These are phyloP conservation scores for Cantharellus cinnabarinus DNA, from an alignment of 768 basidiomycete genomes.

Conservation along the genomic window DNA sequence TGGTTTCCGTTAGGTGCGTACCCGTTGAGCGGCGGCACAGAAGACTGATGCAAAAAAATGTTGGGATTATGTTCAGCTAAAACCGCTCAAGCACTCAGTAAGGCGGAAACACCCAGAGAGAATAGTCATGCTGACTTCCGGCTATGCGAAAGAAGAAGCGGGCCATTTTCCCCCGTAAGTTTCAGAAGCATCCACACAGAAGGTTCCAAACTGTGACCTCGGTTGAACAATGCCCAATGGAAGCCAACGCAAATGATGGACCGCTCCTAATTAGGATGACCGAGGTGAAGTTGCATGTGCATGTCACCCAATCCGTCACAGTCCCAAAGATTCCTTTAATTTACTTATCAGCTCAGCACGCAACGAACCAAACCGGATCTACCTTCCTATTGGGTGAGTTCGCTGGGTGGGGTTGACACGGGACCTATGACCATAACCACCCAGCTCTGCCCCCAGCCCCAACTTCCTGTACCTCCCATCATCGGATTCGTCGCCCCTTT, in stretches of 20 bases:
- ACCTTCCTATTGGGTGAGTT: conserved; percentile 15
- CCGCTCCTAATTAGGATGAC: not conserved
- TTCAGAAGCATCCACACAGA: conserved; percentile 3
- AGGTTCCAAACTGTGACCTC: conserved; percentile 11
- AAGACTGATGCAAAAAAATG: too few relatives aligned
- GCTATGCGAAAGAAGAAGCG: conserved; percentile 6
- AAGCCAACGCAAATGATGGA: conserved; percentile 9
- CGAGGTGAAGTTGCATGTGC: conserved; percentile 1
- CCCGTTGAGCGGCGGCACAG: not conserved
- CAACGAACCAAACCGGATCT: not conserved
- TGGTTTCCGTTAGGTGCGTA: not conserved
- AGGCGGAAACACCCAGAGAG: conserved; percentile 11
- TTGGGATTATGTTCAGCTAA: too few relatives aligned
- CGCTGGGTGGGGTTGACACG: conserved; percentile 3
- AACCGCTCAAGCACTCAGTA: too few relatives aligned
- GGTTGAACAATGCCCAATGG: conserved; percentile 16
- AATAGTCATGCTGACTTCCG: conserved; percentile 16
- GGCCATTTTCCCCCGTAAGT: too few relatives aligned
- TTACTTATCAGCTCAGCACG: not conserved
- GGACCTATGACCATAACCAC: conserved; percentile 13
- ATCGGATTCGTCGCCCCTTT: not conserved
- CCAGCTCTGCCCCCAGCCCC: conserved; percentile 1
- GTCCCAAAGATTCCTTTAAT: not conserved
- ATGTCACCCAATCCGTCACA: conserved; percentile 12
- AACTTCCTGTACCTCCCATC: not conserved